Conservation (phyloP, 1,284 basidiomycete genomes). For the Megacollybia platyphylla region DNA sequence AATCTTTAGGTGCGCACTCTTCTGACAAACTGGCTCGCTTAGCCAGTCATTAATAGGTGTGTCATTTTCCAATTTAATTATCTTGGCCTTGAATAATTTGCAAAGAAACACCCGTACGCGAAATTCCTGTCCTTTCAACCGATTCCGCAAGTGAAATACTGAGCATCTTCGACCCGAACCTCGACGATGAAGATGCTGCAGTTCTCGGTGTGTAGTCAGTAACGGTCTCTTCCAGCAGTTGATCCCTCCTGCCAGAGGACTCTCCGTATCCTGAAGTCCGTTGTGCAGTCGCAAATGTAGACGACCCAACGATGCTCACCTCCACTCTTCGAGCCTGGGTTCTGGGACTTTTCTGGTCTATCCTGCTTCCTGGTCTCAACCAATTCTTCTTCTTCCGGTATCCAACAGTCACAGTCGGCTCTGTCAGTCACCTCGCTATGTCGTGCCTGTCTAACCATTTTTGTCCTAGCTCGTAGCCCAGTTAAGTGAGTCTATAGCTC, state of each 20-base stretch:
- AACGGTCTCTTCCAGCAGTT: background rate
- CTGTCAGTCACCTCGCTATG: conserved; percentile 15
- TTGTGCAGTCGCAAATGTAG: conserved; percentile 51
- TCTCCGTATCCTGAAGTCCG: conserved; percentile 55
- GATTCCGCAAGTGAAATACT: background rate
- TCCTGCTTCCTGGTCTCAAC: conserved; percentile 39
- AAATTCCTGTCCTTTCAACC: background rate
- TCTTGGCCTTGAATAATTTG: background rate
- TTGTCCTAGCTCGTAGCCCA: background rate
- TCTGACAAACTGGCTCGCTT: too few species aligned
- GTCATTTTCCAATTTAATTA: background rate
- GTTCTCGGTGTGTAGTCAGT: background rate
- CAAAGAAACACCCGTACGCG: background rate
- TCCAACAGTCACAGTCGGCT: conserved; percentile 29
- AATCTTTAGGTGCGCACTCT: background rate
- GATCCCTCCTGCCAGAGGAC: conserved; percentile 12
- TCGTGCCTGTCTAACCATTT: background rate
- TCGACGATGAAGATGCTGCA: conserved; percentile 1
- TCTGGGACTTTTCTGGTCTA: conserved; percentile 39
- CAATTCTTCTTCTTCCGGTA: conserved; percentile 29
- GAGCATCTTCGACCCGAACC: conserved; percentile 1
- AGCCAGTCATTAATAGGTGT: background rate
- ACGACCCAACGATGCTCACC: conserved; percentile 48
- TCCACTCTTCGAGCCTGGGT: conserved; percentile 48
- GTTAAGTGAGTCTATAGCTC: background rate